Conservation (phyloP, 2,329 filamentous ascomycete species). For the Diaporthe velutina region DNA sequence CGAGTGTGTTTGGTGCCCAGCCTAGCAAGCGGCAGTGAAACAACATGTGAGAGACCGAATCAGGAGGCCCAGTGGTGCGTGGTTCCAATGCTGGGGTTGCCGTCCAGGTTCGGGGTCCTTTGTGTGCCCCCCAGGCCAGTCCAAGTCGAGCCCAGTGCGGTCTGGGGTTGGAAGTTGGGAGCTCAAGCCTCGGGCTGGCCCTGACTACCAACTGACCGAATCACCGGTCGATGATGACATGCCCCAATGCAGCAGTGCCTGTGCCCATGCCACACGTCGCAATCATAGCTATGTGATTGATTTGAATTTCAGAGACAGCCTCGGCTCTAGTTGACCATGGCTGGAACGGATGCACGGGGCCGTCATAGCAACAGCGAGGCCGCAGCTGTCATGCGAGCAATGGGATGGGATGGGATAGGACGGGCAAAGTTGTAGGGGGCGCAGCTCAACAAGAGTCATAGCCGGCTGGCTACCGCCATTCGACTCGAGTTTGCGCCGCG, state of each 20-base stretch:
- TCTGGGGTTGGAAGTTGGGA: constrained; percentile 13
- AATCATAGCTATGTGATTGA: background rate
- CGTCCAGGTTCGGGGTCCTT: constrained; percentile 18
- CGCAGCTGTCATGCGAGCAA: background rate
- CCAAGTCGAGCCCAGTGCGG: constrained; percentile 27
- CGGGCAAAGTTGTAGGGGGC: constrained; percentile 1
- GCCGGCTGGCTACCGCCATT: background rate
- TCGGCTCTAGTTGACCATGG: constrained; percentile 16
- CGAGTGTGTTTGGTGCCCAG: constrained; percentile 26
- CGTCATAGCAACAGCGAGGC: background rate
- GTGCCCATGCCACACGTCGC: background rate
- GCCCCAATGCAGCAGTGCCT: background rate
- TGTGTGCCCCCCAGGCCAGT: background rate
- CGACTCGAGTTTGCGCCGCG: constrained; percentile 17
- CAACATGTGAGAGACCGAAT: constrained; percentile 32
- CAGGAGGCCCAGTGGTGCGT: constrained; percentile 21
- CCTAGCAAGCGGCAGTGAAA: constrained; percentile 34
- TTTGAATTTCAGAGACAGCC: background rate
- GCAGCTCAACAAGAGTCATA: background rate
- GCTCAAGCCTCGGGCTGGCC: constrained; percentile 27
- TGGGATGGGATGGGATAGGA: background rate
- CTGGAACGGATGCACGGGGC: constrained; percentile 2
- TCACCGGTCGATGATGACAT: constrained; percentile 16
- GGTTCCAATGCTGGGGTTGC: constrained; percentile 18
- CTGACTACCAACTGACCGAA: background rate